Evolutionary conservation across 176 grass and related monocot species (phyloP).

Genomic region (Triticum monococcum): DNA sequence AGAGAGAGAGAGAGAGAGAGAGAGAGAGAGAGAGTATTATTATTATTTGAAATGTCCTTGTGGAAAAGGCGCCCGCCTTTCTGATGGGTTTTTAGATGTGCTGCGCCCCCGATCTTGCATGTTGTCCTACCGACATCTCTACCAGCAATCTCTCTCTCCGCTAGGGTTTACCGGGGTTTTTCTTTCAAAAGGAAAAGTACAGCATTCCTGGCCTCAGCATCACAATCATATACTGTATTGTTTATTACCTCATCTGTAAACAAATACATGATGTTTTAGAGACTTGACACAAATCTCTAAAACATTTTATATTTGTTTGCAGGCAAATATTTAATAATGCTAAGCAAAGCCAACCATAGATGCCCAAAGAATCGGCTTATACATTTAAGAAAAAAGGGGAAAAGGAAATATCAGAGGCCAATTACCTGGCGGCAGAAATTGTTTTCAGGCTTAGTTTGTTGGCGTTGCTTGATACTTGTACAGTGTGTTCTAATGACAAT

Average conservation of each 20-base stretch:
- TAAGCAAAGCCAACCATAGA: too few species aligned
- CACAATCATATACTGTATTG: too few species aligned
- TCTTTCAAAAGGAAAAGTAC: too few species aligned
- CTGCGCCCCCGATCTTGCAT: slow-evolving; percentile 24
- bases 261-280: too few species aligned
- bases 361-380: too few species aligned
- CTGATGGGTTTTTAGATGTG: slow-evolving; percentile 40
- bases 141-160: slow-evolving; percentile 1
- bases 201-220: too few species aligned
- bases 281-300: too few species aligned
- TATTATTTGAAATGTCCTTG: neutral
- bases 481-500: neutral
- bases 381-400: too few species aligned
- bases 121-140: slow-evolving; percentile 31
- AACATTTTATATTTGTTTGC: too few species aligned
- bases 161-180: neutral
- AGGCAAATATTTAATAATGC: too few species aligned
- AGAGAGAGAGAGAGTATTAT: neutral
- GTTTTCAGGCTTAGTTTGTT: neutral
- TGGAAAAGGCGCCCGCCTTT: slow-evolving; percentile 53
- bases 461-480: neutral
- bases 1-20: neutral
- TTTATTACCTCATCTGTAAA: too few species aligned
- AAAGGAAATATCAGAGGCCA: too few species aligned
- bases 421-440: neutral